A percentile compares a stretch with the other conserved stretches of the same genome.
Evolutionary conservation across 2,329 filamentous ascomycete species (phyloP).

Genomic region (Chrysoporthe deuterocubensis): DNA sequence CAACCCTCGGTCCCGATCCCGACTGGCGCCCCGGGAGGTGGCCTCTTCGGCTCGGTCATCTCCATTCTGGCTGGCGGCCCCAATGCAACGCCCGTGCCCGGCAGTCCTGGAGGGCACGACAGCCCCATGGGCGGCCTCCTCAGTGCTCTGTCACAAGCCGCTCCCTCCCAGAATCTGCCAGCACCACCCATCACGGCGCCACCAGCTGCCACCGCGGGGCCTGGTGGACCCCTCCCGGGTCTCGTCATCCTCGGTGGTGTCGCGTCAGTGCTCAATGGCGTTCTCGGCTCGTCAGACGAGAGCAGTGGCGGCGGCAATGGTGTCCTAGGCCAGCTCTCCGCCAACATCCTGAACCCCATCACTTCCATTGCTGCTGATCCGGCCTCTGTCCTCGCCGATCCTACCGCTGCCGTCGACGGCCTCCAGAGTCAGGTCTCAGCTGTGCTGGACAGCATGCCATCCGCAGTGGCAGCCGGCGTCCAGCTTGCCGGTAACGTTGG

Average conservation of each 20-base stretch:
- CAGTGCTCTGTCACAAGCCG: conserved; percentile 25
- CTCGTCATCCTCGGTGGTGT: conserved; percentile 22
- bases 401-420: conserved; percentile 19
- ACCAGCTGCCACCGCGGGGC: conserved; percentile 4
- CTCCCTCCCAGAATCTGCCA: conserved; percentile 10
- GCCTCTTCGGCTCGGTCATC: conserved; percentile 24
- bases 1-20: background rate
- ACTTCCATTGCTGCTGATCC: conserved; percentile 24
- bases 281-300: conserved; percentile 16
- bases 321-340: conserved; percentile 27
- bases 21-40: background rate
- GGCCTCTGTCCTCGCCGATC: conserved; percentile 22
- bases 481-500: conserved; percentile 27
- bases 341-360: conserved; percentile 22
- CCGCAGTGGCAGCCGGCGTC: conserved; percentile 25
- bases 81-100: conserved; percentile 12
- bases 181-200: conserved; percentile 6
- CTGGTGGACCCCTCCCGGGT: conserved; percentile 9
- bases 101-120: background rate
- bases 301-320: conserved; percentile 6
- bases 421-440: conserved; percentile 25
- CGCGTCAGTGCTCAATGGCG: conserved; percentile 20
- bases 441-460: conserved; percentile 25
- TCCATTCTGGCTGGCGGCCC: conserved; percentile 25
- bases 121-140: conserved; percentile 23